These are phyloP conservation scores for Limonium bicolor DNA, from an alignment of 148 eudicot genomes.

Conservation along the genomic window DNA sequence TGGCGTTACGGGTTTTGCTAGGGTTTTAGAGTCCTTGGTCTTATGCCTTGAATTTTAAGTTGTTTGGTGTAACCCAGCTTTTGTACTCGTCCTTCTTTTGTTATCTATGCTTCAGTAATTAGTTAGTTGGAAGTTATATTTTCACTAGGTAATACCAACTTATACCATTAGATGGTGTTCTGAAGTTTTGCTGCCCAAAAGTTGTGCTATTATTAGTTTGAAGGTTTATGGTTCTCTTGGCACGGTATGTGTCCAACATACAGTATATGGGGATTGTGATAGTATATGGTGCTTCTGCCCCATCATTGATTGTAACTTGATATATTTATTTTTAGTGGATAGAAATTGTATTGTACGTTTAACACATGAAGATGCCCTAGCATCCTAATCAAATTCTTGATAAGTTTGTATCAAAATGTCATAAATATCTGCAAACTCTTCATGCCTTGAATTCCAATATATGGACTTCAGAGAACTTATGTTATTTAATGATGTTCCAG, in stretches of 20 bases:
- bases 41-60: not conserved
- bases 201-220: not conserved
- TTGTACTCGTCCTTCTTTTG: not conserved
- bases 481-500: not conserved
- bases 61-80: not conserved
- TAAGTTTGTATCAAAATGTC: not conserved
- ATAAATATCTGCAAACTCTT: not conserved
- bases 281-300: too few relatives aligned
- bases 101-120: not conserved
- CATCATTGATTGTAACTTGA: not conserved
- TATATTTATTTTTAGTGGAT: not conserved
- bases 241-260: too few relatives aligned
- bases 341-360: not conserved
- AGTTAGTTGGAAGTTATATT: not conserved
- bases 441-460: not conserved
- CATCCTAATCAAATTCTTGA: not conserved
- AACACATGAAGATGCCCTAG: not conserved
- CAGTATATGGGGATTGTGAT: too few relatives aligned
- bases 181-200: not conserved
- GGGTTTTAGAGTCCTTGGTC: conserved; percentile 19
- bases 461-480: not conserved
- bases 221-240: too few relatives aligned
- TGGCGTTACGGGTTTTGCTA: conserved; percentile 17
- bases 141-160: not conserved
- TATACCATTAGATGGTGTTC: not conserved